Conservation (phyloP, 768 basidiomycete species). For the Leccinum subtestaceum region DNA sequence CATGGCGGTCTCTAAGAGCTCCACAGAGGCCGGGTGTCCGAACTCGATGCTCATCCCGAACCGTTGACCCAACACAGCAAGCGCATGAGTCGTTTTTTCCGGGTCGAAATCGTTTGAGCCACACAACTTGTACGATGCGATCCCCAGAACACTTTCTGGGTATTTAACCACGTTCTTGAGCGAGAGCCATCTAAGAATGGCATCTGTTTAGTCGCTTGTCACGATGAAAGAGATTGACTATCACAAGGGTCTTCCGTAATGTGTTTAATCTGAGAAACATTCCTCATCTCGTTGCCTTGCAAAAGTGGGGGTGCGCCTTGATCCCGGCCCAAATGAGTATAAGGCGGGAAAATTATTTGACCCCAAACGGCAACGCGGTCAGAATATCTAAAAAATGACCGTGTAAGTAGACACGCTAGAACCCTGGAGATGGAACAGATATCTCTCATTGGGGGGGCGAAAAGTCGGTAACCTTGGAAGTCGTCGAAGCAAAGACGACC, state of each 20-base stretch:
- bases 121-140: neutral
- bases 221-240: too few species aligned
- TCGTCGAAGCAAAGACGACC: neutral
- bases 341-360: neutral
- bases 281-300: neutral
- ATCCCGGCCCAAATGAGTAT: neutral
- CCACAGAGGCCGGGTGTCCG: slow-evolving; percentile 3
- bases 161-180: neutral
- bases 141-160: neutral
- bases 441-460: neutral
- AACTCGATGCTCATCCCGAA: slow-evolving; percentile 5
- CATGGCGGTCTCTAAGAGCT: slow-evolving; percentile 3
- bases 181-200: slow-evolving; percentile 4
- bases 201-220: neutral
- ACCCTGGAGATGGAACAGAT: neutral
- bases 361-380: neutral
- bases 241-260: neutral
- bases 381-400: neutral
- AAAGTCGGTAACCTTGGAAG: neutral
- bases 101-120: neutral
- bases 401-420: neutral
- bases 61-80: slow-evolving; percentile 4
- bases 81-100: neutral
- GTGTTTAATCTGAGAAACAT: neutral
- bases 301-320: neutral